phyloP scores from a whole-genome alignment of 352 stramenopile genomes.

The Globisporangium spiculum region DNA sequence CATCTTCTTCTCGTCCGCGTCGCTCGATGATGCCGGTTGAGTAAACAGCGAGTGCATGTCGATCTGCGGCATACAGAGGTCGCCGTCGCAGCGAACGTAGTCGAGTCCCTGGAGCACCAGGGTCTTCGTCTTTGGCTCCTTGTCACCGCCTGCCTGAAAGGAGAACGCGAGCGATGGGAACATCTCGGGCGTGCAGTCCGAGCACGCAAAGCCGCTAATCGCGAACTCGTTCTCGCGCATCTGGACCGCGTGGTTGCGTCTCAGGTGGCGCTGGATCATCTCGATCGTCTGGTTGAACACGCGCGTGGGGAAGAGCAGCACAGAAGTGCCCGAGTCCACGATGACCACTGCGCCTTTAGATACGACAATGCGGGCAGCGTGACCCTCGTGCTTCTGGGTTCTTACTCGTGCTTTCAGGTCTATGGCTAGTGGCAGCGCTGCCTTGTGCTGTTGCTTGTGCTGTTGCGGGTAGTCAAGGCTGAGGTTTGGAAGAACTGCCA shows the following conservation, averaged over 20 bases:
- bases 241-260: slow-evolving; percentile 18
- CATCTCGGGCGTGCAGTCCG: slow-evolving; percentile 39
- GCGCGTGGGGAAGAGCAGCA: slow-evolving; percentile 45
- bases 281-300: slow-evolving; percentile 43
- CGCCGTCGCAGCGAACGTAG: slow-evolving; percentile 63
- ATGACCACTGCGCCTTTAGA: slow-evolving; percentile 34
- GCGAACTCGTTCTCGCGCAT: slow-evolving; percentile 24
- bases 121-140: slow-evolving; percentile 17
- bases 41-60: slow-evolving; percentile 44
- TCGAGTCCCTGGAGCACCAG: slow-evolving; percentile 53
- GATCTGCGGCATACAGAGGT: slow-evolving; percentile 49
- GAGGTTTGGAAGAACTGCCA: slow-evolving; percentile 21
- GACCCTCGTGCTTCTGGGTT: background rate
- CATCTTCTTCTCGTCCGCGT: slow-evolving; percentile 7
- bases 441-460: slow-evolving; percentile 1
- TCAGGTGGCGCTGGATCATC: slow-evolving; percentile 37
- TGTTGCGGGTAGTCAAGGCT: background rate
- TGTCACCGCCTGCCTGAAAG: slow-evolving; percentile 19
- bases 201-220: slow-evolving; percentile 44
- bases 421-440: background rate
- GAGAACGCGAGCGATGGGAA: slow-evolving; percentile 54
- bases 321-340: slow-evolving; percentile 66
- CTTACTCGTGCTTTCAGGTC: background rate
- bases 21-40: slow-evolving; percentile 13
- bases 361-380: background rate